phyloP scores from a whole-genome alignment of 805 yeast species.

The Nakazawaea populi region DNA sequence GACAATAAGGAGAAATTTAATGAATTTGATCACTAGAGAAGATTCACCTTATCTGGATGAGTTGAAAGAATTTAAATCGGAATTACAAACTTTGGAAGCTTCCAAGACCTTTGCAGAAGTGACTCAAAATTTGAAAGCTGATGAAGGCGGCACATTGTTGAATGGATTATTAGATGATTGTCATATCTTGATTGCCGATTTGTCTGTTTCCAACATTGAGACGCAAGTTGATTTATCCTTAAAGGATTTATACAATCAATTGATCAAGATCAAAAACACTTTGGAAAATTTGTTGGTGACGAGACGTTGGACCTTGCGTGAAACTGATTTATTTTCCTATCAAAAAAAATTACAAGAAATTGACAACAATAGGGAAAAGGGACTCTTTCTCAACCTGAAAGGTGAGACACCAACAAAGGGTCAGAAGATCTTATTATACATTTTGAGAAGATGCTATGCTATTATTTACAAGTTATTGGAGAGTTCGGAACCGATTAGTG shows the following conservation, averaged over 20 bases:
- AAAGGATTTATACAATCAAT: constrained; percentile 53
- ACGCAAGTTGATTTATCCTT: constrained; percentile 44
- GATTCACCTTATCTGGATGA: constrained; percentile 25
- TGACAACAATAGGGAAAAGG: constrained; percentile 65
- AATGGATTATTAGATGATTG: constrained; percentile 83
- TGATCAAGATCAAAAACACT: constrained; percentile 61
- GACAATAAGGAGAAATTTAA: constrained; percentile 53
- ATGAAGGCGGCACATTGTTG: constrained; percentile 37
- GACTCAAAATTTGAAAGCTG: constrained; percentile 18
- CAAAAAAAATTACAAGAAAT: constrained; percentile 69
- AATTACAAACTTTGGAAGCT: constrained; percentile 37
- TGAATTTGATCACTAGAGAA: constrained; percentile 21
- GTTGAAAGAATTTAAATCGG: constrained; percentile 28
- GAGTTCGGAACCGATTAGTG: constrained; percentile 92
- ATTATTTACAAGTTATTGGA: constrained; percentile 84
- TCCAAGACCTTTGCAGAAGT: constrained; percentile 41
- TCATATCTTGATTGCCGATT: constrained; percentile 65
- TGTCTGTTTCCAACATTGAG: constrained; percentile 34
- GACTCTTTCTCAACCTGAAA: constrained; percentile 38
- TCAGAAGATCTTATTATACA: constrained; percentile 60
- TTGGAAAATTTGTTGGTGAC: constrained; percentile 83
- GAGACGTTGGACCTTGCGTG: constrained; percentile 95
- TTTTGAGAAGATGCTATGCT: constrained; percentile 87
- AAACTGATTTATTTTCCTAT: constrained; percentile 84
- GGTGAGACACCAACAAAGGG: constrained; percentile 34